These are phyloP conservation scores for Candolleomyces aberdarensis DNA, from an alignment of 768 basidiomycete species.

Conservation along the genomic window DNA sequence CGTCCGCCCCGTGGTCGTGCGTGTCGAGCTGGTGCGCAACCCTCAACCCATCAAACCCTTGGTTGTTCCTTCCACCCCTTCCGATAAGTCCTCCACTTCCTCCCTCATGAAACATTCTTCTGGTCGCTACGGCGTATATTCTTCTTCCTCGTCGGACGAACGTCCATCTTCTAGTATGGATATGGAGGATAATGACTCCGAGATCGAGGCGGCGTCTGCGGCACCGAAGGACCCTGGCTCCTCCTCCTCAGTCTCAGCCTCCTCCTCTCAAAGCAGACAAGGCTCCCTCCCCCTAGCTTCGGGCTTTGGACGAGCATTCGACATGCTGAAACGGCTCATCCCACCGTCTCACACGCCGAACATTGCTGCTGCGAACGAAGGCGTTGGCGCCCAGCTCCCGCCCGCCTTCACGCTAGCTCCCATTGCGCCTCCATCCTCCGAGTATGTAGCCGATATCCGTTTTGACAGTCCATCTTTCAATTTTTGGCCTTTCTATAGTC, in stretches of 20 bases:
- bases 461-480: constrained; percentile 1
- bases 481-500: constrained; percentile 4
- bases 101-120: constrained; percentile 29
- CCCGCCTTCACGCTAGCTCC: constrained; percentile 2
- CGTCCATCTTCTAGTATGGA: constrained; percentile 29
- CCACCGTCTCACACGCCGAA: constrained; percentile 23
- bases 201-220: constrained; percentile 42
- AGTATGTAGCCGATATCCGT: constrained; percentile 2
- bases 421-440: constrained; percentile 1
- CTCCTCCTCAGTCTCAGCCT: constrained; percentile 21
- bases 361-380: background rate
- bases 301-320: constrained; percentile 24
- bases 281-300: constrained; percentile 18
- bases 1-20: constrained; percentile 61
- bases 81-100: constrained; percentile 14
- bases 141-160: constrained; percentile 42
- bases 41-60: constrained; percentile 25
- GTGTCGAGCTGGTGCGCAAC: constrained; percentile 52
- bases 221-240: too few relatives aligned
- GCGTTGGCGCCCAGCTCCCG: background rate
- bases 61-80: constrained; percentile 24
- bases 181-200: constrained; percentile 37
- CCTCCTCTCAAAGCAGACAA: constrained; percentile 10
- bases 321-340: constrained; percentile 28
- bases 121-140: constrained; percentile 64